Evolutionary conservation across 2,329 filamentous ascomycete species (phyloP), one percentile per base, ranked within the genome.

Genomic region (Epicoccum nigrum): DNA sequence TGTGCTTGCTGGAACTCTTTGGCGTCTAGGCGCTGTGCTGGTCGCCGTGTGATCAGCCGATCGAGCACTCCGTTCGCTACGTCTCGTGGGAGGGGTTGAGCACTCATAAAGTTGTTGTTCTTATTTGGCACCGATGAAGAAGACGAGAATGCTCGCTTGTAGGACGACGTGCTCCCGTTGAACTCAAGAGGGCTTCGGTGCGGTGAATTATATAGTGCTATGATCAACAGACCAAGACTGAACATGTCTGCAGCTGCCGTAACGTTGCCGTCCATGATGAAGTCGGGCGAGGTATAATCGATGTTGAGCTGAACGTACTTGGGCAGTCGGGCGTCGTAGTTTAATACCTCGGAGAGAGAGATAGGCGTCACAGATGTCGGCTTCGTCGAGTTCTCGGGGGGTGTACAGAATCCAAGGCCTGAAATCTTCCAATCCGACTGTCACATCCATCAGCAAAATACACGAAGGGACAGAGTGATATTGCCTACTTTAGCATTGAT

Each of bases 351-450:
- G 21, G 89, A 87, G 16, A 97, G 81, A 58, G 86, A 90, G 61
- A 97, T 87, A 8, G 90, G 88, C 33, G 87, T 82, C 40, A 96
- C 85, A 4, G 90, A 88, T 3, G 90, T 89, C 37, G 87, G 81
- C 60, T 88, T 86, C 21, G 85, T 86, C 16, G 89, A 89, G 63
- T 84, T 83, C 62, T 92, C 89, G 40, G 90, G 85, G 12, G 92
- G 89, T 37, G 89, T 89, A 69, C 89, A 90, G 72, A 97, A 99
- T 0, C 89, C 85, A 31, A 99, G 82, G n/a, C 93, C 94, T 63
- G 92, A 93, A 55, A 99, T 90, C 73, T 99, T 99, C 94, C 94
- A 99, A 74, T 99, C 94, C 39, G 90, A 96, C 87, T 90, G 65
- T 65, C 55, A 51, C 55, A 15, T 43, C 12, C 38, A 68, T 74